These are phyloP conservation scores for Linnemannia zychae DNA, from an alignment of 192 early-diverging fungal species.

Conservation along the genomic window DNA sequence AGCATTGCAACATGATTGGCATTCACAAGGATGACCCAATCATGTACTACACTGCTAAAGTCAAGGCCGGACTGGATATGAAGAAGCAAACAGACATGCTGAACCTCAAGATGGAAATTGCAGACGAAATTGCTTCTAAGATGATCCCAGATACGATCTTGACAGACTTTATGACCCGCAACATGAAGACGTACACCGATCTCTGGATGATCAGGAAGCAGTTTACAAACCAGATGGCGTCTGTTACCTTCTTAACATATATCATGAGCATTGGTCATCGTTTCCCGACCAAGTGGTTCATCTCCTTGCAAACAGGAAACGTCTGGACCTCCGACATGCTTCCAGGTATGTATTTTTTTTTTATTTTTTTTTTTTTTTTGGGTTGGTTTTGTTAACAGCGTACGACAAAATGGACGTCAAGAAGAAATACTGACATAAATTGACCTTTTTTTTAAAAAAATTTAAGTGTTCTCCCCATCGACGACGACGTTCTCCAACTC, in stretches of 20 bases:
- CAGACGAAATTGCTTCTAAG: constrained; percentile 87
- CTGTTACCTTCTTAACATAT: constrained; percentile 92
- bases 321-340: constrained; percentile 91
- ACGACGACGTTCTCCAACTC: constrained; percentile 72
- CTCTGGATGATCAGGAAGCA: constrained; percentile 96
- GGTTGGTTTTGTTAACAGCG: background rate
- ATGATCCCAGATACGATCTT: constrained; percentile 91
- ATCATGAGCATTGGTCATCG: constrained; percentile 90
- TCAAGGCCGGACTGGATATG: constrained; percentile 72
- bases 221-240: constrained; percentile 92
- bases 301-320: constrained; percentile 88
- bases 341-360: constrained; percentile 67
- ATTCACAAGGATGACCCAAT: constrained; percentile 92
- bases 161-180: constrained; percentile 80
- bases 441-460: background rate
- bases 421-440: background rate
- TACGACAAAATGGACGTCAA: too few relatives aligned
- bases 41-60: constrained; percentile 81
- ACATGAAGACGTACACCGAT: constrained; percentile 86
- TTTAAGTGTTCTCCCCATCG: constrained; percentile 58
- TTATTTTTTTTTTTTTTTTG: background rate
- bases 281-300: constrained; percentile 88
- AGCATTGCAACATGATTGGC: constrained; percentile 79
- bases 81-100: constrained; percentile 75
- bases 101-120: constrained; percentile 87